Percentiles rank a stretch among this genome's conserved stretches.
Conservation (phyloP, 2,329 filamentous ascomycete species). For the Aquanectria penicillioides region DNA sequence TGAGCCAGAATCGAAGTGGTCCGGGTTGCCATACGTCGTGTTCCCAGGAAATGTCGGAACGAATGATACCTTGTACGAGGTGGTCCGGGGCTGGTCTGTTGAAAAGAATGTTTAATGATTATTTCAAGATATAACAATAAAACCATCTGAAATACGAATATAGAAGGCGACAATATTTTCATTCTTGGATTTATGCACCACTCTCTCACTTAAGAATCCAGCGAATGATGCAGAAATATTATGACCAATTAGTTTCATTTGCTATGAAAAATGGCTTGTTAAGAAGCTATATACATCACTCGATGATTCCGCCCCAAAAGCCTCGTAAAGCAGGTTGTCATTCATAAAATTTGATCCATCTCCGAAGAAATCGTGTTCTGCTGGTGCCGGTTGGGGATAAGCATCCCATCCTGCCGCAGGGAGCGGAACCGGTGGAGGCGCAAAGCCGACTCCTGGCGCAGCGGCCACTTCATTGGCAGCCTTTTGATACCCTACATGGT, state of each 20-base stretch:
- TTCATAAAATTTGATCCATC: slow-evolving; percentile 32
- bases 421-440: not conserved
- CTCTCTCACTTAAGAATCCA: too few relatives aligned
- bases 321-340: slow-evolving; percentile 30
- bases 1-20: slow-evolving; percentile 60
- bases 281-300: slow-evolving; percentile 26
- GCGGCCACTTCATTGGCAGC: not conserved
- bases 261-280: slow-evolving; percentile 15
- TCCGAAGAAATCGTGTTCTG: slow-evolving; percentile 22
- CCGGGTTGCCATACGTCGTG: slow-evolving; percentile 58
- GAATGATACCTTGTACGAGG: slow-evolving; percentile 28
- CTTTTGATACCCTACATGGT: not conserved
- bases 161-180: not conserved
- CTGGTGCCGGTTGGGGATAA: slow-evolving; percentile 4
- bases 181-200: too few relatives aligned
- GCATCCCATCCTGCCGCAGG: slow-evolving; percentile 10
- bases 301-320: slow-evolving; percentile 35
- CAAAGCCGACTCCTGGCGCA: slow-evolving; percentile 6
- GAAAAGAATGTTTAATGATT: not conserved
- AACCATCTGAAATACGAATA: not conserved
- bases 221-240: too few relatives aligned
- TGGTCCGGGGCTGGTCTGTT: slow-evolving; percentile 27
- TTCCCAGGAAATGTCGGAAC: slow-evolving; percentile 37
- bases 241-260: not conserved
- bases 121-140: too few relatives aligned